These are phyloP conservation scores for Solanum dulcamara DNA, from an alignment of 257 asterid genomes.

Conservation along the genomic window DNA sequence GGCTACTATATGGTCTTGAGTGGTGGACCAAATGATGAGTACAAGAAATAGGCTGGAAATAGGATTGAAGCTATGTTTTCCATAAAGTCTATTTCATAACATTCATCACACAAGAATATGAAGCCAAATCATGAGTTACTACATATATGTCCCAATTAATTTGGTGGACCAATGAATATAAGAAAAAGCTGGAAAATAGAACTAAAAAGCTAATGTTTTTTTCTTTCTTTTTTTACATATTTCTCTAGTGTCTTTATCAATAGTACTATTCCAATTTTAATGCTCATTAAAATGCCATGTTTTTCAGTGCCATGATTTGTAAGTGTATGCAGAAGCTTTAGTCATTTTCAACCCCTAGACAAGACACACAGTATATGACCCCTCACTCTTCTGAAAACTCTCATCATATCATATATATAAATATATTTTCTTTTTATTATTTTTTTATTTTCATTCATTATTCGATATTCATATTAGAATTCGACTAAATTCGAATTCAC, in stretches of 20 bases:
- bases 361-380: conserved; percentile 15
- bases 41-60: not conserved
- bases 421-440: no score
- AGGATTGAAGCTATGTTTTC: not conserved
- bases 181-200: conserved; percentile 9
- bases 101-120: conserved; percentile 1
- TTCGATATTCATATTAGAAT: no score
- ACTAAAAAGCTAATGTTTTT: conserved; percentile 19
- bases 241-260: conserved; percentile 22
- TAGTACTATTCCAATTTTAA: conserved; percentile 15
- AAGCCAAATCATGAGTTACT: not conserved
- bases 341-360: conserved; percentile 27
- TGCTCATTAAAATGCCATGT: conserved; percentile 27
- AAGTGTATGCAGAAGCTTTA: conserved; percentile 23
- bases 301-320: conserved; percentile 43
- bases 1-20: not conserved
- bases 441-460: no score
- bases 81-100: not conserved
- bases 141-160: not conserved
- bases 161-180: conserved; percentile 11
- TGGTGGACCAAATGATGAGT: not conserved
- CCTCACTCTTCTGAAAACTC: conserved; percentile 7
- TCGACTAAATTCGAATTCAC: no score
- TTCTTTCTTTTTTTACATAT: not conserved
- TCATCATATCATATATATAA: conserved; percentile 1